A percentile compares a stretch with the other conserved stretches of the same genome.
phyloP scores from a whole-genome alignment of 208 protist genomes.

The Trypanosoma congolense region DNA sequence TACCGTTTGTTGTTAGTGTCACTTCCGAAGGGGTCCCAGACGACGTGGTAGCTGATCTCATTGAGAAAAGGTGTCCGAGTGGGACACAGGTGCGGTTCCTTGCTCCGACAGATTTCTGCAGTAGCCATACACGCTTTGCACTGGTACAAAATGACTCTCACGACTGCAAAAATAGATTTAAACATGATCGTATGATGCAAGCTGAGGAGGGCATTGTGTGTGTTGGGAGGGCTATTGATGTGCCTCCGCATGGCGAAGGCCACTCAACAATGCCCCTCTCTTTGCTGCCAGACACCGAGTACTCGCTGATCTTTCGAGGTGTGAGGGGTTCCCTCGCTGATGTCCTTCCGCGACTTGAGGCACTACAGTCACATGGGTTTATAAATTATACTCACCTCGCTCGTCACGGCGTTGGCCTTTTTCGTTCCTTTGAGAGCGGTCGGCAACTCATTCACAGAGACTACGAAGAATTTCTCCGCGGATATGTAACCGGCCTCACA shows the following conservation, averaged over 20 bases:
- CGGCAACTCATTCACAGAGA: conserved; percentile 64
- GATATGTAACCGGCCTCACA: conserved; percentile 45
- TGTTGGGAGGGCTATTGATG: conserved; percentile 25
- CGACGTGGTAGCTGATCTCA: conserved; percentile 20
- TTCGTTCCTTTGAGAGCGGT: conserved; percentile 50
- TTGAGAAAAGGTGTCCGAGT: conserved; percentile 16
- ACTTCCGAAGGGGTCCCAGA: conserved; percentile 71
- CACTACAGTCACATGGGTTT: conserved; percentile 38
- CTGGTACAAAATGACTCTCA: conserved; percentile 7
- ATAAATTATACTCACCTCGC: conserved; percentile 78
- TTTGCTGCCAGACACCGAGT: conserved; percentile 50
- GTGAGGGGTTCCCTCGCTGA: conserved; percentile 51
- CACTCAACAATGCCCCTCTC: conserved; percentile 31
- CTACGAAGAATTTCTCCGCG: conserved; percentile 47
- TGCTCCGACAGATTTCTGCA: conserved; percentile 65
- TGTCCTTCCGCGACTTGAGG: conserved; percentile 58
- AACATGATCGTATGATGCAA: conserved; percentile 8
- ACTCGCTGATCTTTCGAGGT: conserved; percentile 69
- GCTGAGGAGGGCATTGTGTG: conserved; percentile 27
- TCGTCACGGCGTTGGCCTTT: conserved; percentile 55
- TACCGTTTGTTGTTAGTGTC: conserved; percentile 34
- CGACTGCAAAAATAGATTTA: neutral
- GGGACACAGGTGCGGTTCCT: conserved; percentile 51
- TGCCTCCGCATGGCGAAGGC: conserved; percentile 14
- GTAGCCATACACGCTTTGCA: conserved; percentile 25